Evolutionary conservation across 2,329 filamentous ascomycete species (phyloP).

Genomic region (Talaromyces funiculosus): DNA sequence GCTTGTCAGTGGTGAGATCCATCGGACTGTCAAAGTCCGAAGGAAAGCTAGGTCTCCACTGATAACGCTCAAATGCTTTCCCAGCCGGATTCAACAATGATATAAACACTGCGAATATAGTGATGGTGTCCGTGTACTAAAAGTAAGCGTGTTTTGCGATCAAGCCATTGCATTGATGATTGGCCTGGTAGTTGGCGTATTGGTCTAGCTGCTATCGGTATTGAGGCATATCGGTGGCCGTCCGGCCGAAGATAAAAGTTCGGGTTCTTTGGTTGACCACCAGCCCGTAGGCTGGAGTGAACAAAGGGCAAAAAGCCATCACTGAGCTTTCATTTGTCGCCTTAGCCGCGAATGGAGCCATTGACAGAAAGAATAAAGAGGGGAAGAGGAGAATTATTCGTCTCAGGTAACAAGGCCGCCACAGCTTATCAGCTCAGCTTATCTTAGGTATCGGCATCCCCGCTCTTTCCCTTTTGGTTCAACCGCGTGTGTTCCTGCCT

Average conservation of each 20-base stretch:
- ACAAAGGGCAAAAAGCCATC: neutral
- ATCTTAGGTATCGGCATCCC: neutral
- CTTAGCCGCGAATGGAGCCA: too few species aligned
- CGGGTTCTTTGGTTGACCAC: neutral
- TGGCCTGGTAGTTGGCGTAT: neutral
- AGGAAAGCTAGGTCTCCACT: neutral
- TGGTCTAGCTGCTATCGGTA: neutral
- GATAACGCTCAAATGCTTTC: neutral
- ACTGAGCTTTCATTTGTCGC: neutral
- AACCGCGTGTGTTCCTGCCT: neutral
- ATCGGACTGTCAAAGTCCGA: neutral
- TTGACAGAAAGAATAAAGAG: neutral
- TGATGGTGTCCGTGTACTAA: neutral
- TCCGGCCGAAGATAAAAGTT: neutral
- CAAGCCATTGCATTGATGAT: neutral
- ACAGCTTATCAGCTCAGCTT: neutral
- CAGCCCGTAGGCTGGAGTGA: neutral
- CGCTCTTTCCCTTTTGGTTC: neutral
- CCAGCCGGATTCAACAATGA: neutral
- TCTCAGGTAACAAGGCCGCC: neutral
- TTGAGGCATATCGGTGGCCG: neutral
- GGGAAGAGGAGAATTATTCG: neutral
- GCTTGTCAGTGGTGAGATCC: neutral
- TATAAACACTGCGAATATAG: neutral
- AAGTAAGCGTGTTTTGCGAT: neutral